Evolutionary conservation across 2,329 filamentous ascomycete genomes (phyloP).

Genomic region (Geosmithia putterillii): DNA sequence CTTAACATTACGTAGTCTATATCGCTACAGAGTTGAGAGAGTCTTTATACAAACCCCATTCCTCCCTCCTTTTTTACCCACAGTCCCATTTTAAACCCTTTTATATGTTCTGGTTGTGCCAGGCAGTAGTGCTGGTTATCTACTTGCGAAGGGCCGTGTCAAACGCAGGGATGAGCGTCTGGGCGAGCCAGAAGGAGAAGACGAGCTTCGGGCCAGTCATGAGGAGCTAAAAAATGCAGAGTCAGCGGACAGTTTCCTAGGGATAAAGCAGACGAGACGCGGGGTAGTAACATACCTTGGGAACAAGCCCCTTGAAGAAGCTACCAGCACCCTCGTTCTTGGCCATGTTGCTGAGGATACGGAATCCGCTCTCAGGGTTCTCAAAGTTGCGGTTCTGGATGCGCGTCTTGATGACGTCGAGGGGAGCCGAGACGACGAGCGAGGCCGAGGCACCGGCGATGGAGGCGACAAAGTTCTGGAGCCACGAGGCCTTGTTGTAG

Average conservation of each 20-base stretch:
- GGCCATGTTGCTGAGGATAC: slow-evolving; percentile 85
- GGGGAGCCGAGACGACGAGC: slow-evolving; percentile 87
- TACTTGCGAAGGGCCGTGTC: slow-evolving; percentile 31
- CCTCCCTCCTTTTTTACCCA: background rate
- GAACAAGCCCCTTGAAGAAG: slow-evolving; percentile 97
- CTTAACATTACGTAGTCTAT: background rate
- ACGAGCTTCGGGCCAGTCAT: slow-evolving; percentile 99
- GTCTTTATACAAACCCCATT: background rate
- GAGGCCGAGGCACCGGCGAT: slow-evolving; percentile 91
- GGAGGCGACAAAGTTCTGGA: slow-evolving; percentile 94
- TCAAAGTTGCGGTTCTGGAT: slow-evolving; percentile 99
- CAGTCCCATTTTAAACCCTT: background rate
- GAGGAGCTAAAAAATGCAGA: slow-evolving; percentile 45
- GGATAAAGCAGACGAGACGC: background rate
- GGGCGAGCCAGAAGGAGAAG: slow-evolving; percentile 98
- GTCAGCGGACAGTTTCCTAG: background rate
- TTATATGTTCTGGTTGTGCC: background rate
- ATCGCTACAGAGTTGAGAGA: background rate
- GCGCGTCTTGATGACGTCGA: slow-evolving; percentile 96
- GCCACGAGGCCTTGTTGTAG: slow-evolving; percentile 92
- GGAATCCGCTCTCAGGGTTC: slow-evolving; percentile 87
- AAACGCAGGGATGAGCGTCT: slow-evolving; percentile 94
- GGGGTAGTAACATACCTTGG: slow-evolving; percentile 57
- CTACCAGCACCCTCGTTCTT: slow-evolving; percentile 73
- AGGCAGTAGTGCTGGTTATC: background rate